Evolutionary conservation across 1,284 basidiomycete species (phyloP).

Genomic region (Sanghuangporus baumii): DNA sequence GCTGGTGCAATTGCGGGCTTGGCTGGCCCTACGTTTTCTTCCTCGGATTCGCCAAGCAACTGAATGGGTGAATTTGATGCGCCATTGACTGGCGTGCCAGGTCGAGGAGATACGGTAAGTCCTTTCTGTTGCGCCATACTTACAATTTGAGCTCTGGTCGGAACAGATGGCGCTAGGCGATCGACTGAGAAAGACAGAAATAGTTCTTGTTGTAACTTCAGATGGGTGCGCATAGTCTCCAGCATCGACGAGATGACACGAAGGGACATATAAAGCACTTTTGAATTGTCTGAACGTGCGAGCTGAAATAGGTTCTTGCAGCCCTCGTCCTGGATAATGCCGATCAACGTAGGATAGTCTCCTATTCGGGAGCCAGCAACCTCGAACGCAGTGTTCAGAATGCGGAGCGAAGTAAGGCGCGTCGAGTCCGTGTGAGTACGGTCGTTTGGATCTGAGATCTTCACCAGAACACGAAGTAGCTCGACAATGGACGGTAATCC

Average conservation of each 20-base stretch:
- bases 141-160: constrained; percentile 24
- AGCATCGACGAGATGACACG: constrained; percentile 87
- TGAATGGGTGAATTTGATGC: constrained; percentile 39
- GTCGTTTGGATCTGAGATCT: constrained; percentile 92
- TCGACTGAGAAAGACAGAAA: constrained; percentile 94
- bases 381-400: constrained; percentile 89
- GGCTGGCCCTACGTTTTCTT: constrained; percentile 46
- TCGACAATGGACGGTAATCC: constrained; percentile 92
- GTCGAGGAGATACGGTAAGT: constrained; percentile 42
- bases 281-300: constrained; percentile 82
- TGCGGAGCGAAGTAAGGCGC: constrained; percentile 81
- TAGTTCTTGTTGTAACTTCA: constrained; percentile 96
- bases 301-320: constrained; percentile 97
- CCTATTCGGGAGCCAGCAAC: constrained; percentile 74
- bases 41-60: constrained; percentile 43
- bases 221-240: constrained; percentile 78
- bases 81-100: constrained; percentile 46
- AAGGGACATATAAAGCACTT: constrained; percentile 75
- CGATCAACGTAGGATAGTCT: constrained; percentile 67
- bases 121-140: constrained; percentile 23
- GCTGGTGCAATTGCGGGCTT: constrained; percentile 66
- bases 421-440: constrained; percentile 96
- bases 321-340: constrained; percentile 79
- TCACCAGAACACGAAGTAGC: constrained; percentile 89
- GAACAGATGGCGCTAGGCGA: constrained; percentile 62